These are phyloP conservation scores for Triglochin maritima DNA, from an alignment of 106 monocot species.

Conservation along the genomic window DNA sequence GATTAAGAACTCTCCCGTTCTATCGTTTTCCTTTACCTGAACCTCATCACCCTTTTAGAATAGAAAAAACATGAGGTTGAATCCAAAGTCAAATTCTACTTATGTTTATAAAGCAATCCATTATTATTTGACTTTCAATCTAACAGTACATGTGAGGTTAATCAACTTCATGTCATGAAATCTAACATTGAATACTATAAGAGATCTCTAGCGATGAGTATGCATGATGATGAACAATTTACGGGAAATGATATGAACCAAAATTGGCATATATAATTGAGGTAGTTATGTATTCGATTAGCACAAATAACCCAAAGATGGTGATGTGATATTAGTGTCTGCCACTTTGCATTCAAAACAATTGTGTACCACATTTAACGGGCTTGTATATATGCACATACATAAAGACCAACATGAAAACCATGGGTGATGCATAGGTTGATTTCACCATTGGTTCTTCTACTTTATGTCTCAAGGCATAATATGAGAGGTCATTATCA, in stretches of 20 bases:
- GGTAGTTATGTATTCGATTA: too few species aligned
- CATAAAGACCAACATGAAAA: not conserved
- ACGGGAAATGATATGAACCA: too few species aligned
- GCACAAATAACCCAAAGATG: too few species aligned
- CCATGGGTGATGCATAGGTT: not conserved
- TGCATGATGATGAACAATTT: too few species aligned
- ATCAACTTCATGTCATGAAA: not conserved
- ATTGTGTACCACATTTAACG: not conserved
- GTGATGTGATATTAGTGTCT: too few species aligned
- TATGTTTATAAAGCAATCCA: not conserved
- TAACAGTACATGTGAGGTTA: not conserved
- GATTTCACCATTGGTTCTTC: not conserved
- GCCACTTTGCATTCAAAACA: not conserved
- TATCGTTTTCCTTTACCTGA: not conserved
- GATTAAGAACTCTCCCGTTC: not conserved
- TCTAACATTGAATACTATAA: not conserved
- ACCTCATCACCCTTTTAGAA: not conserved
- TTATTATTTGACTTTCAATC: conserved; percentile 1
- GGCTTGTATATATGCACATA: not conserved
- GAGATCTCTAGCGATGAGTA: not conserved
- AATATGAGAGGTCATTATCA: not conserved
- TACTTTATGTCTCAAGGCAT: not conserved
- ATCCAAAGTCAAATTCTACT: not conserved
- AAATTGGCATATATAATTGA: too few species aligned
- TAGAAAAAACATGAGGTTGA: not conserved